Evolutionary conservation across 768 basidiomycete genomes (phyloP).

Genomic region (Suillus plorans): DNA sequence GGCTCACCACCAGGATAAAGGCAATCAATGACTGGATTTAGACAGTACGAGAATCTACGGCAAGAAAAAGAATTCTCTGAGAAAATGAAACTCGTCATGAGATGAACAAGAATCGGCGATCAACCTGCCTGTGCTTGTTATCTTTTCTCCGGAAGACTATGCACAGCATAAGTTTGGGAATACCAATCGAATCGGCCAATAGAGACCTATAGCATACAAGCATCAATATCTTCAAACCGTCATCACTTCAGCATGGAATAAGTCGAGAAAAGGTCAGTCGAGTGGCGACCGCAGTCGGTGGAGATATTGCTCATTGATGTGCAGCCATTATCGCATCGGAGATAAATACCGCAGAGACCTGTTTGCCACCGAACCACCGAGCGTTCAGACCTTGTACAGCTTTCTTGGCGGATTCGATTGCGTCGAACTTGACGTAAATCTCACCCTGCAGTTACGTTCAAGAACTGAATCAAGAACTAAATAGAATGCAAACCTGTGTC

Average conservation of each 20-base stretch:
- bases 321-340: conserved; percentile 94
- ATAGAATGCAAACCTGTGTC: conserved; percentile 65
- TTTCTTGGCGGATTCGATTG: conserved; percentile 75
- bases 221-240: conserved; percentile 29
- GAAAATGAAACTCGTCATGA: conserved; percentile 29
- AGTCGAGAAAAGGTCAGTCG: conserved; percentile 25
- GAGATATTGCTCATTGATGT: conserved; percentile 56
- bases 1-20: conserved; percentile 7
- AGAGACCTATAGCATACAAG: conserved; percentile 29
- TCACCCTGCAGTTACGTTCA: conserved; percentile 68
- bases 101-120: conserved; percentile 28
- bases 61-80: conserved; percentile 32
- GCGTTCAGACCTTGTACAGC: conserved; percentile 91
- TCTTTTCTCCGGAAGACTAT: conserved; percentile 25
- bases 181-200: conserved; percentile 24
- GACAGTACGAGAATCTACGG: conserved; percentile 26
- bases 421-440: conserved; percentile 91
- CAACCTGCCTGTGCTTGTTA: conserved; percentile 39
- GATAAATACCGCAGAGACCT: conserved; percentile 84
- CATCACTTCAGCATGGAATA: conserved; percentile 28
- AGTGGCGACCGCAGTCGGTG: not conserved
- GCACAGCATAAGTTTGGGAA: conserved; percentile 34
- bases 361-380: conserved; percentile 95
- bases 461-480: conserved; percentile 1
- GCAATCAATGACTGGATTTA: conserved; percentile 6